Conservation (phyloP, 176 grass and related monocot genomes). For the Juncus effusus region DNA sequence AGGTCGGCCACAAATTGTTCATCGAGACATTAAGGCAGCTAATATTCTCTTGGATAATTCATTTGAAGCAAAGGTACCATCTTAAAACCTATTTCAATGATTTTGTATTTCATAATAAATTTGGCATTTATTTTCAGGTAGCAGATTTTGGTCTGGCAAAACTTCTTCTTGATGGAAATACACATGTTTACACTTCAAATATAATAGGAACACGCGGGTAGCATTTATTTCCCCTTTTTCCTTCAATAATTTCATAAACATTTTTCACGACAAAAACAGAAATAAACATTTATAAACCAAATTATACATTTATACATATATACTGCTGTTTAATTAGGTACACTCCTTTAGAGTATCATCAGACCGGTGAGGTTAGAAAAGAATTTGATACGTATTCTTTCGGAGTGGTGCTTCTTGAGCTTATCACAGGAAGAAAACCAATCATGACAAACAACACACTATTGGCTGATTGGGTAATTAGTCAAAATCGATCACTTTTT, state of each 20-base stretch:
- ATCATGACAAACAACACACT: conserved; percentile 28
- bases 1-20: conserved; percentile 38
- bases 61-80: conserved; percentile 32
- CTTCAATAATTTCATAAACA: neutral
- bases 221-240: neutral
- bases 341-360: conserved; percentile 49
- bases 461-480: neutral
- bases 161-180: conserved; percentile 1
- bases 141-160: conserved; percentile 21
- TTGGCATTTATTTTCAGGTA: neutral
- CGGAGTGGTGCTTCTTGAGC: conserved; percentile 57
- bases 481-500: neutral
- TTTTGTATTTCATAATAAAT: neutral
- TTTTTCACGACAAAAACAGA: neutral
- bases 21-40: conserved; percentile 37
- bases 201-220: conserved; percentile 21
- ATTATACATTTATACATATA: neutral
- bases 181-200: neutral
- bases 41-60: conserved; percentile 42
- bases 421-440: conserved; percentile 56
- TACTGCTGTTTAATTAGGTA: conserved; percentile 33
- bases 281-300: neutral
- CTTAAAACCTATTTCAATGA: neutral
- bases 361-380: conserved; percentile 48
- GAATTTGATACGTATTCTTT: conserved; percentile 61